Percentiles rank a stretch among this genome's conserved stretches.
phyloP scores from a whole-genome alignment of 176 grass and related monocot species.

The Echinochloa phyllopogon region DNA sequence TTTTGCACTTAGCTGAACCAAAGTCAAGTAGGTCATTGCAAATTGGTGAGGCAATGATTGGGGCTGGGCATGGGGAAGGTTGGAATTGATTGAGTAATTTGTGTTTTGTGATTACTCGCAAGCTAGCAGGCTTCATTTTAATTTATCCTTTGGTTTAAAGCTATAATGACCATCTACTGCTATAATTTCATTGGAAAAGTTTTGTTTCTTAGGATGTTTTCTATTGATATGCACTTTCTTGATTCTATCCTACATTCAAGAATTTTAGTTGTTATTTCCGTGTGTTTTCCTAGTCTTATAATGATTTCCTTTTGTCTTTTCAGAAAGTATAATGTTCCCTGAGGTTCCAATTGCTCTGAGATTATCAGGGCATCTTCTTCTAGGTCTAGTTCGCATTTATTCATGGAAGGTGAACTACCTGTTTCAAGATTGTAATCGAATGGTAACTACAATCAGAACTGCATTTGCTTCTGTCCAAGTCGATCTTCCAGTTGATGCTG shows the following conservation, averaged over 20 bases:
- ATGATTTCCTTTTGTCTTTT: conserved; percentile 12
- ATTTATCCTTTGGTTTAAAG: conserved; percentile 11
- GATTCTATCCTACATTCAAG: neutral
- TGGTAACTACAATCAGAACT: conserved; percentile 72
- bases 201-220: neutral
- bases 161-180: neutral
- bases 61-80: neutral
- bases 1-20: neutral
- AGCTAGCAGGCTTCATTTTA: neutral
- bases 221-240: neutral
- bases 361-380: conserved; percentile 89
- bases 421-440: conserved; percentile 75
- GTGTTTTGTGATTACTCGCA: neutral
- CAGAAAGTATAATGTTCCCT: conserved; percentile 82
- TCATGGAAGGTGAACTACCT: conserved; percentile 94
- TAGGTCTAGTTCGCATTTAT: conserved; percentile 92
- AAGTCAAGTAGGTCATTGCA: neutral
- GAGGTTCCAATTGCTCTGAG: conserved; percentile 86
- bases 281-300: neutral
- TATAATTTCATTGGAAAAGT: neutral
- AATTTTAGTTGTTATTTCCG: neutral
- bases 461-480: conserved; percentile 62
- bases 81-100: neutral
- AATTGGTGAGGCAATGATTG: neutral
- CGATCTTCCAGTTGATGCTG: conserved; percentile 59